phyloP scores from a whole-genome alignment of 495 filamentous ascomycete species.

The Talaromyces proteolyticus region DNA sequence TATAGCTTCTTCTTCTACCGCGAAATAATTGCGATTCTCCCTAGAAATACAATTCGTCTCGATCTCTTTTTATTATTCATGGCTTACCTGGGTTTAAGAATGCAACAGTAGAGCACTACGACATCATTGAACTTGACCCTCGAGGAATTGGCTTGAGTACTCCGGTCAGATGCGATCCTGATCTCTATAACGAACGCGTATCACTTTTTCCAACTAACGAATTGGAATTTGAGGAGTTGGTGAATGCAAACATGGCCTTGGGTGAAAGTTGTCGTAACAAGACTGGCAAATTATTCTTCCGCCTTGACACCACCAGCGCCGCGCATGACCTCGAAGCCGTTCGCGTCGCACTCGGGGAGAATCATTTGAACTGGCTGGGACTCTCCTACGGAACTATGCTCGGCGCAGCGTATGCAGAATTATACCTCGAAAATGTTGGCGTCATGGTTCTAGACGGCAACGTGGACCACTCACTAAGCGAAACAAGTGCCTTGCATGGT shows the following conservation, averaged over 20 bases:
- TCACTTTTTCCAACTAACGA: slow-evolving; percentile 5
- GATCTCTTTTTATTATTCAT: too few relatives aligned
- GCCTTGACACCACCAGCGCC: slow-evolving; percentile 34
- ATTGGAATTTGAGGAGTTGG: background rate
- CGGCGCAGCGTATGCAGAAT: slow-evolving; percentile 39
- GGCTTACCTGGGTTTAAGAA: background rate
- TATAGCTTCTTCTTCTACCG: too few relatives aligned
- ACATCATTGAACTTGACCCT: slow-evolving; percentile 40
- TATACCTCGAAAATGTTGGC: slow-evolving; percentile 34
- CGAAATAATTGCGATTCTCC: too few relatives aligned
- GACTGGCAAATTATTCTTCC: slow-evolving; percentile 15
- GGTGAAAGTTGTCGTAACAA: slow-evolving; percentile 27
- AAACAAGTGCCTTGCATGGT: background rate
- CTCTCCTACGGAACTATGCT: slow-evolving; percentile 56
- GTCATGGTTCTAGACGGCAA: slow-evolving; percentile 38
- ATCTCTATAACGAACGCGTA: slow-evolving; percentile 24
- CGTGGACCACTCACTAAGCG: slow-evolving; percentile 21
- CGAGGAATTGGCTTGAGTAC: slow-evolving; percentile 35
- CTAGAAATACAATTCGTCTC: too few relatives aligned
- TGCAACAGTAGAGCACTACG: slow-evolving; percentile 18
- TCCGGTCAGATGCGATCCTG: slow-evolving; percentile 28
- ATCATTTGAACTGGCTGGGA: slow-evolving; percentile 46
- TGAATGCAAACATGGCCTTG: slow-evolving; percentile 12
- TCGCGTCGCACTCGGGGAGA: slow-evolving; percentile 27
- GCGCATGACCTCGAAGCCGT: slow-evolving; percentile 37